Conservation (phyloP, 805 yeast species). For the Gaillardinia entomophila region DNA sequence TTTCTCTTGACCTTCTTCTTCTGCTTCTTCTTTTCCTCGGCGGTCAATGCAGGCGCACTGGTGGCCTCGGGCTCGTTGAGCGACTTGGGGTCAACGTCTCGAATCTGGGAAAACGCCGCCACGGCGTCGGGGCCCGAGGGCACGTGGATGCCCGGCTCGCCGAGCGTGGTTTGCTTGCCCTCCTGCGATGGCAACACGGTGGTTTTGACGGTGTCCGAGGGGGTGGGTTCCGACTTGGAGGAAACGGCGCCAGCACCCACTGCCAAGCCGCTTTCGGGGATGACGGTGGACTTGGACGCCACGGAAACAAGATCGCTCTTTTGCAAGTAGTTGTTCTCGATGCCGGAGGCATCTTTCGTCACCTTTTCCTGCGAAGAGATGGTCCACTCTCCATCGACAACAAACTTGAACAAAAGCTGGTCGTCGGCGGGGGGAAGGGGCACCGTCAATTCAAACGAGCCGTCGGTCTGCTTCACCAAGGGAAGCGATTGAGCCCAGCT, state of each 20-base stretch:
- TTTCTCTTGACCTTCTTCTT: slow-evolving; percentile 41
- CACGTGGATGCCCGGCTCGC: slow-evolving; percentile 71
- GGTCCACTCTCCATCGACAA: slow-evolving; percentile 68
- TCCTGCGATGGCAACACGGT: slow-evolving; percentile 45
- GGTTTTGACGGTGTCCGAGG: slow-evolving; percentile 12
- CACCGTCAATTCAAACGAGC: slow-evolving; percentile 53
- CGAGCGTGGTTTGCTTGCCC: slow-evolving; percentile 39
- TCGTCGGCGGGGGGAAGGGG: slow-evolving; percentile 42
- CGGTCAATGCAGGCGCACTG: slow-evolving; percentile 17
- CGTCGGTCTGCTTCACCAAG: slow-evolving; percentile 54
- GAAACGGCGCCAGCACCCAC: slow-evolving; percentile 39
- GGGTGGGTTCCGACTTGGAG: slow-evolving; percentile 14
- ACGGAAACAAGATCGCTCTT: slow-evolving; percentile 24
- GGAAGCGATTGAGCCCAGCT: slow-evolving; percentile 58
- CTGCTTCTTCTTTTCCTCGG: slow-evolving; percentile 35
- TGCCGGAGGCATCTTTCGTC: slow-evolving; percentile 46
- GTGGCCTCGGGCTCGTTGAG: slow-evolving; percentile 39
- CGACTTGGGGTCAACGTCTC: slow-evolving; percentile 42
- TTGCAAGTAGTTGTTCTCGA: slow-evolving; percentile 45
- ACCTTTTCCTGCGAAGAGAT: slow-evolving; percentile 32
- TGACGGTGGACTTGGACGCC: slow-evolving; percentile 12
- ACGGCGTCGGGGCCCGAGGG: slow-evolving; percentile 62
- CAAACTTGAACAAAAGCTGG: slow-evolving; percentile 49
- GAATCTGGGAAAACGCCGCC: slow-evolving; percentile 56
- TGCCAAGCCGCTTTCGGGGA: slow-evolving; percentile 31